Base-by-base conservation (phyloP, 2,329 filamentous ascomycete species). In the Penicillium sp. region DNA sequence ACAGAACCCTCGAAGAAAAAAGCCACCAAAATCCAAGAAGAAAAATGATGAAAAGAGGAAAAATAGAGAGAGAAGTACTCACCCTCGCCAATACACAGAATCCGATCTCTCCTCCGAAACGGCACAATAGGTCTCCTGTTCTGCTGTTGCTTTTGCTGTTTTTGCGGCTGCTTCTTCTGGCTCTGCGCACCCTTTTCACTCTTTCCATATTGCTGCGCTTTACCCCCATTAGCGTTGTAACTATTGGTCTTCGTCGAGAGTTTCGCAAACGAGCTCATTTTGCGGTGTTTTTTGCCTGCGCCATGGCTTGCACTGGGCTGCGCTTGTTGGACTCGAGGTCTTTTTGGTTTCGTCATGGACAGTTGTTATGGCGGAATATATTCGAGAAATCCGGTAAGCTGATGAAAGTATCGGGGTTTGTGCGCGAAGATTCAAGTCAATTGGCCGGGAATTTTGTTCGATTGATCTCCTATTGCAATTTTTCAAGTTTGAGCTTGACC, bases 1-100 rank as follows among this genome's bases (percentile, higher is more conserved):
- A 29, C n/a, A 9, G 47, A 64, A 68, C 47, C 47, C 64, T 49
- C 46, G 23, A 58, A 60, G 62, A 48, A 50, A 56, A 52, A 15
- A 19, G 41, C 3, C 26, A 26, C 26, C 26, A 4, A 26, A 26
- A 26, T 4, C 26, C 26, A 26, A 26, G 26, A 26, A 59, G 44
- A 51, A 48, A 21, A 64, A 56, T 48, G 55, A 61, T 48, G 44
- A 58, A 47, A 35, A 53, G 58, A 64, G 69, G 46, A 56, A 63
- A 53, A 38, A 38, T n/a, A 58, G 51, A 60, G 64, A 69, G 46
- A 55, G 64, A 52, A 38, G 41, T 58, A 68, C 76, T 70, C 63
- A 79, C 80, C 80, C 72, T 82, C 80, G 15, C 80, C 80, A 67
- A 82, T 67, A 30, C 81, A 68, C 29, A 82, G 68, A 49, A 82